Evolutionary conservation across 768 basidiomycete species (phyloP).

Genomic region (Pleurotus platypus): DNA sequence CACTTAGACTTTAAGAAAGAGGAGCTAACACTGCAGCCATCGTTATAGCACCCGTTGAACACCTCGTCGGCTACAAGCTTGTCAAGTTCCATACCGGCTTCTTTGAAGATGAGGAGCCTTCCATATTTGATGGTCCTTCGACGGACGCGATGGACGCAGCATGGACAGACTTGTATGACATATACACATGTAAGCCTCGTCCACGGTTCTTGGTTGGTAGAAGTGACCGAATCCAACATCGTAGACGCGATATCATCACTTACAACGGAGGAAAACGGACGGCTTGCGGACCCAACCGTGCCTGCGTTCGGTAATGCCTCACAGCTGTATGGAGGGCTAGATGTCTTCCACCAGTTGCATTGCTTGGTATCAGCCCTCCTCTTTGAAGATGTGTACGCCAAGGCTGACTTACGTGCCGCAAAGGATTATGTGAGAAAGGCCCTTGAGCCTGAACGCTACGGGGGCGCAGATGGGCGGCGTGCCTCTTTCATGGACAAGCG

Average conservation of each 20-base stretch:
- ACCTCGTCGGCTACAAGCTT: not conserved
- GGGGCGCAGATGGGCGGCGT: constrained; percentile 5
- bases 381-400: not conserved
- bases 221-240: not conserved
- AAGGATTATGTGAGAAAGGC: constrained; percentile 16
- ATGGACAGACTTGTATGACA: constrained; percentile 16
- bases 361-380: constrained; percentile 15
- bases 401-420: too few relatives aligned
- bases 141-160: constrained; percentile 16
- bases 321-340: constrained; percentile 15
- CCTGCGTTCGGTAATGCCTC: constrained; percentile 16
- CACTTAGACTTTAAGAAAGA: not conserved
- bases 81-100: constrained; percentile 3
- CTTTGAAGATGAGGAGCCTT: constrained; percentile 4
- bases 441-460: constrained; percentile 13
- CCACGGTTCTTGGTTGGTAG: not conserved
- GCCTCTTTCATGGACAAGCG: not conserved
- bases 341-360: constrained; percentile 25
- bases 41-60: not conserved
- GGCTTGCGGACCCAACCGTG: constrained; percentile 16
- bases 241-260: constrained; percentile 15
- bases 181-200: constrained; percentile 11
- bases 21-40: not conserved
- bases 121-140: constrained; percentile 11
- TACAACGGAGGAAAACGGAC: constrained; percentile 14